Evolutionary conservation across 2,329 filamentous ascomycete genomes (phyloP), one percentile per base, ranked within the genome.

Genomic region (Dactylellina haptotyla): DNA sequence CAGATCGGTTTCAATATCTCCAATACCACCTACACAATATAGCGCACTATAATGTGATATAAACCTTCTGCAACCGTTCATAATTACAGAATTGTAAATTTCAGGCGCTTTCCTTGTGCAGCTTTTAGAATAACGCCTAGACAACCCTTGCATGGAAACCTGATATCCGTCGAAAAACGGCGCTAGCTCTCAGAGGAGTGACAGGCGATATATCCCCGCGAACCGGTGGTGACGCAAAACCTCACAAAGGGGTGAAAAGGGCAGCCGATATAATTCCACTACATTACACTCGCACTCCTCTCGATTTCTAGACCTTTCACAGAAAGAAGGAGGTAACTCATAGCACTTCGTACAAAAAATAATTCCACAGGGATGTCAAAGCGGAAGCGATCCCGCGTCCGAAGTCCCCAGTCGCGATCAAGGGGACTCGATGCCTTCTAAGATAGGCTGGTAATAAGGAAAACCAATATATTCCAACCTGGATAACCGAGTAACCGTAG

Each of bases 311-410:
- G 32, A 6, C 32, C 32, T 46, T 46, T 46, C 41, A 6, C 3
- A 18, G 30, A 50, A 34, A 51, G 26, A 14, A 14, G 28, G 48
- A 10, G 12, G n/a, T n/a, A n/a, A n/a, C n/a, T n/a, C 39, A 54
- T 50, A 28, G 25, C 20, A 51, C n/a, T 32, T 8, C 23, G 34
- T 45, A 23, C 16, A 46, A 54, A 20, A 54, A n/a, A 63, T 41
- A 39, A 20, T 9, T 6, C 18, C 32, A 23, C 50, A 54, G 18
- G 50, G 50, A 54, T 66, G 51, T 66, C 46, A 56, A n/a, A 62
- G 46, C 64, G 64, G 64, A 69, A 62, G 45, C 64, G 64, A 69
- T 62, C 56, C 64, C 64, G 56, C 64, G 39, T 69, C 48, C 56
- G 46, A 45, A 56, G 37, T 25, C 57, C 39, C 54, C 39, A 8